Conservation (phyloP, 2,329 filamentous ascomycete species). For the Neophaeococcomyces mojaviensis region DNA sequence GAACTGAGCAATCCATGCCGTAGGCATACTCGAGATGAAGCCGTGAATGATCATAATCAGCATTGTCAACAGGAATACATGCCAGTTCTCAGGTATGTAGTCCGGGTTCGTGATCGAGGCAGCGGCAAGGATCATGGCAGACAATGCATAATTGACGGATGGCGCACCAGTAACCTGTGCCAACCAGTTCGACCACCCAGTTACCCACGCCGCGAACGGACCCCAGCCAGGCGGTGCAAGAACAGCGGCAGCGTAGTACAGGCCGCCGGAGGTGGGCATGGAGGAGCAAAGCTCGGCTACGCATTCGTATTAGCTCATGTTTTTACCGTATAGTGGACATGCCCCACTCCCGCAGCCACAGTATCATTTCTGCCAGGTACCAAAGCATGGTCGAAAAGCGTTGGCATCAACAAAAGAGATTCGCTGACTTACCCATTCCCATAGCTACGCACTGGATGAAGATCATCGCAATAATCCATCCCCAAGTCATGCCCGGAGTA, state of each 20-base stretch:
- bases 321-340: no score
- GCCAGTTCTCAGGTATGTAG: slow-evolving; percentile 59
- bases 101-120: slow-evolving; percentile 59
- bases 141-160: slow-evolving; percentile 58
- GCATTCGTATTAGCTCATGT: no score
- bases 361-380: no score
- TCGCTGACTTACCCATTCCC: slow-evolving; percentile 40
- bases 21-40: slow-evolving; percentile 62
- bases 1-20: slow-evolving; percentile 61
- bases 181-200: slow-evolving; percentile 65
- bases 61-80: slow-evolving; percentile 60
- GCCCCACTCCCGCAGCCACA: no score
- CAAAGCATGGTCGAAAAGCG: no score
- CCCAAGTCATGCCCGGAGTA: slow-evolving; percentile 62
- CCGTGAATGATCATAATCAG: slow-evolving; percentile 62
- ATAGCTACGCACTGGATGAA: slow-evolving; percentile 65
- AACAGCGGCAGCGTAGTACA: slow-evolving; percentile 68
- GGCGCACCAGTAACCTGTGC: slow-evolving; percentile 60
- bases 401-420: background rate
- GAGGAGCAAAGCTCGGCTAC: slow-evolving; percentile 62
- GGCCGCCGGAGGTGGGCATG: slow-evolving; percentile 64
- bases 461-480: slow-evolving; percentile 65
- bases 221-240: slow-evolving; percentile 60
- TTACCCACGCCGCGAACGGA: slow-evolving; percentile 61
- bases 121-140: slow-evolving; percentile 64